A percentile compares a stretch with the other conserved stretches of the same genome.
Conservation (phyloP, 2,329 filamentous ascomycete genomes). For the Exophiala aquamarina region DNA sequence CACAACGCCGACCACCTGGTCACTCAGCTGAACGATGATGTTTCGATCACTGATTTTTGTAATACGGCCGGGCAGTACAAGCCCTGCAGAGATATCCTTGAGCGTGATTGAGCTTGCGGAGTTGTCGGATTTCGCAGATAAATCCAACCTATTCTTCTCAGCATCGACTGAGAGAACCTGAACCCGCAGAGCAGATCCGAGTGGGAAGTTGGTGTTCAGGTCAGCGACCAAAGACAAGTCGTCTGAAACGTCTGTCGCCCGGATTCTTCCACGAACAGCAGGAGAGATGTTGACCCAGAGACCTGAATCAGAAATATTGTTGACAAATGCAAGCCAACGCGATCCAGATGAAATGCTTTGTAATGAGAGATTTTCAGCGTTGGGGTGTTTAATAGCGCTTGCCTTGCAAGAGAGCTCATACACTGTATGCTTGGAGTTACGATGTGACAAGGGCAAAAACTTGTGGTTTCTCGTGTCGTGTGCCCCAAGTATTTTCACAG, state of each 20-base stretch:
- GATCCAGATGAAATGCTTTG: conserved; percentile 72
- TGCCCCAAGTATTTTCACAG: conserved; percentile 77
- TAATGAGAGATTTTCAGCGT: conserved; percentile 66
- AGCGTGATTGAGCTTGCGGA: conserved; percentile 63
- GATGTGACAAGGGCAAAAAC: conserved; percentile 88
- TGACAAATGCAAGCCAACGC: conserved; percentile 79
- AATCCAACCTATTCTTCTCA: conserved; percentile 73
- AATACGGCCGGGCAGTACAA: conserved; percentile 78
- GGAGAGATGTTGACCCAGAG: conserved; percentile 92
- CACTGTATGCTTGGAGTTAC: conserved; percentile 72
- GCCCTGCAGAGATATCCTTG: conserved; percentile 71
- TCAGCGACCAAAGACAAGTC: conserved; percentile 78
- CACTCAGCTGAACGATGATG: conserved; percentile 80
- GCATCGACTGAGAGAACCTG: conserved; percentile 73
- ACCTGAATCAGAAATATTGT: conserved; percentile 77
- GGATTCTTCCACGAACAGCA: conserved; percentile 79
- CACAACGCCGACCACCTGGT: conserved; percentile 75
- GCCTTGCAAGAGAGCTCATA: conserved; percentile 85
- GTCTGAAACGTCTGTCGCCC: conserved; percentile 80
- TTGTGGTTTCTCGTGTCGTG: conserved; percentile 88
- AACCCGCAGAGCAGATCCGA: conserved; percentile 84
- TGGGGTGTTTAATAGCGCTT: conserved; percentile 52
- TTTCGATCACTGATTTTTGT: conserved; percentile 84
- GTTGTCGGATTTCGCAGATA: conserved; percentile 70
- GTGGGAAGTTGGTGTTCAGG: conserved; percentile 75